These are phyloP conservation scores for Furculomyces boomerangus DNA, from an alignment of 371 early-diverging fungal genomes.

Conservation along the genomic window DNA sequence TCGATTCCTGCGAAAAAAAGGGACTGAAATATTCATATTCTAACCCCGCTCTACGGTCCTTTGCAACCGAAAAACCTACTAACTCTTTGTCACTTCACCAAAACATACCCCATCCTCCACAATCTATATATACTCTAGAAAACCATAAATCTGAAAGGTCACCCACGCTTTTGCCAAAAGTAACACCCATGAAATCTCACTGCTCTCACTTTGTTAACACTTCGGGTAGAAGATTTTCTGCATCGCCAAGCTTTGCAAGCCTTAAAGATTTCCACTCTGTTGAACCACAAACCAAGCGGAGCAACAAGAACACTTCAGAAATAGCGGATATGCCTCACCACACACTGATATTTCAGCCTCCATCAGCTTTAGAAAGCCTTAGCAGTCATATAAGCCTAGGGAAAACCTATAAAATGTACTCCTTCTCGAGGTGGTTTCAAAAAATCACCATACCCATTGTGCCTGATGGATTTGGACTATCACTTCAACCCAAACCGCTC, in stretches of 20 bases:
- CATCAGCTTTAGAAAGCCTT: background rate
- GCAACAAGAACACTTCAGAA: background rate
- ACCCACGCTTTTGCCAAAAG: background rate
- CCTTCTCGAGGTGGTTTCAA: background rate
- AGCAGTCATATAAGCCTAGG: background rate
- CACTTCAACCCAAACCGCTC: background rate
- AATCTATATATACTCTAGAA: background rate
- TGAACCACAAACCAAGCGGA: background rate
- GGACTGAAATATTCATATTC: background rate
- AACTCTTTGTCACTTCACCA: background rate
- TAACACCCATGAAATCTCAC: background rate
- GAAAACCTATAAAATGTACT: background rate
- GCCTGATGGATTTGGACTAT: background rate
- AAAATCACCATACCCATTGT: background rate
- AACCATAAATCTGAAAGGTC: background rate
- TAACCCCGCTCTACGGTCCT: background rate
- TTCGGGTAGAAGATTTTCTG: background rate
- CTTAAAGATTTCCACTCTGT: background rate
- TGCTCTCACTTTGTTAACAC: background rate
- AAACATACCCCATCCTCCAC: background rate
- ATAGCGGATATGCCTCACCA: no score
- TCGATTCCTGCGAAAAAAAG: background rate
- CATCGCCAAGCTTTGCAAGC: background rate
- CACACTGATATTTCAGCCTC: no score
- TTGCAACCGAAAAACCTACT: no score